Evolutionary conservation across 2,329 filamentous ascomycete genomes (phyloP).

Genomic region (Byssochlamys sp.): DNA sequence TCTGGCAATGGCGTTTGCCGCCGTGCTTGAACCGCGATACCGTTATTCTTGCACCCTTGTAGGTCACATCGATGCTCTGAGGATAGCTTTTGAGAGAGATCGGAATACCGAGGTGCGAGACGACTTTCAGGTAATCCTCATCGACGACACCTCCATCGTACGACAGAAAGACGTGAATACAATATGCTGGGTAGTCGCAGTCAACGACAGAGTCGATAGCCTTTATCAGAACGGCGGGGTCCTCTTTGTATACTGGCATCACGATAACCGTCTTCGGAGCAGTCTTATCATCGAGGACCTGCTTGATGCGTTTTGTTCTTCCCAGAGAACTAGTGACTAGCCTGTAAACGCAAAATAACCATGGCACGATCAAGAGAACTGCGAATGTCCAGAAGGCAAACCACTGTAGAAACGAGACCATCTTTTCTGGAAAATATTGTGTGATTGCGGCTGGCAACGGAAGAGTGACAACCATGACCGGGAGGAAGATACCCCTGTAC

Average conservation of each 20-base stretch:
- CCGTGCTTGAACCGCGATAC: slow-evolving; percentile 87
- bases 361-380: slow-evolving; percentile 72
- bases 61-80: slow-evolving; percentile 79
- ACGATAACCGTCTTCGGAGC: slow-evolving; percentile 92
- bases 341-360: slow-evolving; percentile 87
- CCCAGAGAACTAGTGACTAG: slow-evolving; percentile 80
- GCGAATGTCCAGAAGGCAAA: slow-evolving; percentile 94
- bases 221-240: slow-evolving; percentile 70
- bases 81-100: slow-evolving; percentile 64
- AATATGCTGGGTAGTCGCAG: slow-evolving; percentile 84
- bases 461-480: slow-evolving; percentile 86
- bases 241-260: slow-evolving; percentile 94
- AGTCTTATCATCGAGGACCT: slow-evolving; percentile 70
- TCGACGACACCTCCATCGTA: slow-evolving; percentile 88
- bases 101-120: slow-evolving; percentile 74
- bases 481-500: slow-evolving; percentile 68
- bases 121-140: slow-evolving; percentile 77
- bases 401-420: slow-evolving; percentile 73
- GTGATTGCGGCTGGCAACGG: slow-evolving; percentile 67
- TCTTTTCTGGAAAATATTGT: slow-evolving; percentile 57
- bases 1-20: slow-evolving; percentile 88
- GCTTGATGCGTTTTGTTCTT: slow-evolving; percentile 69
- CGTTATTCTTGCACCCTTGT: slow-evolving; percentile 73
- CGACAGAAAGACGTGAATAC: slow-evolving; percentile 88
- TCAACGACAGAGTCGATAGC: slow-evolving; percentile 86